A percentile compares a stretch with the other conserved stretches of the same genome.
Evolutionary conservation across 331 rosid genomes (phyloP).

Genomic region (Acacia concinna): DNA sequence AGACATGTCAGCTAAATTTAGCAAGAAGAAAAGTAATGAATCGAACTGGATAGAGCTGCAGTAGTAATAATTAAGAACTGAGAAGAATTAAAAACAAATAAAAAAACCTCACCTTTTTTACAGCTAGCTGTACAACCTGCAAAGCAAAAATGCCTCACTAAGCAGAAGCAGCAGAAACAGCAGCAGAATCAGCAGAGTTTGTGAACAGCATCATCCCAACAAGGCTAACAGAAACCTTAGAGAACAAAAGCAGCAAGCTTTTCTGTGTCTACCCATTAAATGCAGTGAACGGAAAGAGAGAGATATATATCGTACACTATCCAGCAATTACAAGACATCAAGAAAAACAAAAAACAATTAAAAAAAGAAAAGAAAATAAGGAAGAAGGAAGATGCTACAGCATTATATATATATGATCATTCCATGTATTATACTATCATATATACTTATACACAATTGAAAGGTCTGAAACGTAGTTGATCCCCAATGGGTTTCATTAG

Average conservation of each 20-base stretch:
- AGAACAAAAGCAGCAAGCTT: conserved; percentile 45
- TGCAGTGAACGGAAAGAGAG: conserved; percentile 36
- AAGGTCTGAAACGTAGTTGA: conserved; percentile 24
- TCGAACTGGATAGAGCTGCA: conserved; percentile 9
- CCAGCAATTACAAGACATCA: background rate
- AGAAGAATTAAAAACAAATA: background rate
- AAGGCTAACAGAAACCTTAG: conserved; percentile 50
- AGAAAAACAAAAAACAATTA: background rate
- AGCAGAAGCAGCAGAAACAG: conserved; percentile 30
- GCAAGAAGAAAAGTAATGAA: background rate
- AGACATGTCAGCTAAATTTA: background rate
- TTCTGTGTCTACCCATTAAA: conserved; percentile 41
- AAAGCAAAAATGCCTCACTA: conserved; percentile 51
- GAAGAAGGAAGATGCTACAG: background rate
- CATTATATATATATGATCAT: background rate
- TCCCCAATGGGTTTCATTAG: conserved; percentile 12
- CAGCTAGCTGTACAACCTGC: conserved; percentile 57
- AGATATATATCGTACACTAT: background rate
- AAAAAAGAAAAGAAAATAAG: no score
- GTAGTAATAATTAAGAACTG: conserved; percentile 14
- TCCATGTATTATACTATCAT: background rate
- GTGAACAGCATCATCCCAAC: conserved; percentile 48
- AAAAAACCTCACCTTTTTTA: conserved; percentile 33
- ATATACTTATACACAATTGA: conserved; percentile 44
- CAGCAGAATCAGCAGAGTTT: conserved; percentile 43